Base-by-base conservation (phyloP, 1,139 yeast genomes). In the Chernovozyma sophiae-reginae region DNA sequence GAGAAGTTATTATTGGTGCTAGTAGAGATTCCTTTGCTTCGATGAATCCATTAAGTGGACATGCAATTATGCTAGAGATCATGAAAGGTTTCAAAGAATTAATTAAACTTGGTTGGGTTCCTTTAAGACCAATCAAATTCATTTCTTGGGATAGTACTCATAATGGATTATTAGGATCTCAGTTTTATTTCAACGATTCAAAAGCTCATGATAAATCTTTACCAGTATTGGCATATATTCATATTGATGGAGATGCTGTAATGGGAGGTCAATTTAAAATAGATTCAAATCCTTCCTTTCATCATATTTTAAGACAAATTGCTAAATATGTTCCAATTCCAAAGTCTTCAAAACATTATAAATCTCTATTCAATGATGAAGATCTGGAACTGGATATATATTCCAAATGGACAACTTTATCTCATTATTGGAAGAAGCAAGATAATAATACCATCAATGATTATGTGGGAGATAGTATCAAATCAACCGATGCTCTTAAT, bases 131-230 rank as follows among this genome's bases (percentile, higher is more conserved):
- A 23, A 65, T 70, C 29, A 58, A 60, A 38, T 68, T 70, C 47
- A 55, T 69, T 4, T 65, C 72, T 1, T 69, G 73, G 70, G 76
- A 70, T 46, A 73, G 68, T 1, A 51, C 66, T 14, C 46, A 56
- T 24, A 59, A 58, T 38, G 70, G 71, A 3, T 48, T 58, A 16
- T 38, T 62, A 13, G 74, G 74, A 0, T 52, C 68, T 0, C 56
- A 55, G 35, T 39, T 46, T 4, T 49, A 47, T 23, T 45, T 56
- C 4, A 56, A 59, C 27, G 64, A 60, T 34, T 36, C 51, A 3
- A 35, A 34, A 2, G 46, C 51, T 3, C 54, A 58, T 35, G 51
- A 47, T 32, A 30, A 43, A 8, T 60, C 53, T 33, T 44, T 51
- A 20, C 58, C 68, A 10, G 45, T 67, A 2, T 41, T 68, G 15